These are phyloP conservation scores for Fraxinus greggii DNA, from an alignment of 305 asterid genomes.

Conservation along the genomic window DNA sequence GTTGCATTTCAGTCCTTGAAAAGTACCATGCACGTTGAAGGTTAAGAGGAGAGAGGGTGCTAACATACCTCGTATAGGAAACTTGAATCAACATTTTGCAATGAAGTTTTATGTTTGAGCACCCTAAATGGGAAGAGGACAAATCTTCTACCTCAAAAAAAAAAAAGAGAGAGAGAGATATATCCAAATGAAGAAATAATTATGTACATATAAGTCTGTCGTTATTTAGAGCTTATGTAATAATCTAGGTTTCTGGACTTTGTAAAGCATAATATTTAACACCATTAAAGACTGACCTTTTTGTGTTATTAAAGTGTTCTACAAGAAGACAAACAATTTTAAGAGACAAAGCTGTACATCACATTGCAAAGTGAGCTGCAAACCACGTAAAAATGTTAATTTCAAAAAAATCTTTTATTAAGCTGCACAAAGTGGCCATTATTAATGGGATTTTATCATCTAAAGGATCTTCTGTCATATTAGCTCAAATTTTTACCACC, in stretches of 20 bases:
- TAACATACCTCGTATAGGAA: not conserved
- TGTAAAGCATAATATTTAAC: not conserved
- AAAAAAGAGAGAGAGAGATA: not conserved
- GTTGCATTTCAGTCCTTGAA: not conserved
- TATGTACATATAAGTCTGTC: not conserved
- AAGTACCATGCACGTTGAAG: not conserved
- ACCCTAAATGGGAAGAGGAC: not conserved
- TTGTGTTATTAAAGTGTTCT: not conserved
- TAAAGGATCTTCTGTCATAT: not conserved
- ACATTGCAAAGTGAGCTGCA: not conserved
- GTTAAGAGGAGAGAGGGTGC: not conserved
- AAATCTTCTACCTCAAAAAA: not conserved
- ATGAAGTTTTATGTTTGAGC: not conserved
- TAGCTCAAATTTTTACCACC: not conserved
- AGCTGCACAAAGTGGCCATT: not conserved
- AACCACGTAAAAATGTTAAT: not conserved
- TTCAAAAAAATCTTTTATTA: not conserved
- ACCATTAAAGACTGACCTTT: not conserved
- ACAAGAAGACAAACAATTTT: not conserved
- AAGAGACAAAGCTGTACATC: not conserved
- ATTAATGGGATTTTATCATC: not conserved
- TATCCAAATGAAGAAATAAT: not conserved
- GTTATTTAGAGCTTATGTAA: not conserved
- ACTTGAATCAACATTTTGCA: not conserved
- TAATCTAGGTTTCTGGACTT: not conserved